Conservation (phyloP, 192 early-diverging fungal genomes). For the Pilaira anomala region DNA sequence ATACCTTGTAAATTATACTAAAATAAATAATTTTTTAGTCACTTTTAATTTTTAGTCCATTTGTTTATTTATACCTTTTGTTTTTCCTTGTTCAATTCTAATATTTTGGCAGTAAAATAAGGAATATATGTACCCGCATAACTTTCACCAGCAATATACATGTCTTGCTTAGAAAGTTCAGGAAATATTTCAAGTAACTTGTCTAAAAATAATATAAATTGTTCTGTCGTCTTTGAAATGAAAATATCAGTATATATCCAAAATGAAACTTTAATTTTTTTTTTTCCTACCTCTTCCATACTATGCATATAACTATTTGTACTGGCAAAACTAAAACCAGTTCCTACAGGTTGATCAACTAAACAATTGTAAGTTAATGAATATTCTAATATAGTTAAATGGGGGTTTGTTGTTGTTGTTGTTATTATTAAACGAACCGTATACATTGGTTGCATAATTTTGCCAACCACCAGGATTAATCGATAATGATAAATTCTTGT, state of each 20-base stretch:
- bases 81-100: slow-evolving; percentile 35
- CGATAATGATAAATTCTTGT: slow-evolving; percentile 38
- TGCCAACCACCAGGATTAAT: slow-evolving; percentile 52
- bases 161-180: slow-evolving; percentile 27
- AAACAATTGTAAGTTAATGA: background rate
- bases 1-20: slow-evolving; percentile 55
- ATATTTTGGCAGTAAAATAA: slow-evolving; percentile 42
- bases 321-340: slow-evolving; percentile 55
- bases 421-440: slow-evolving; percentile 39
- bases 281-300: slow-evolving; percentile 47
- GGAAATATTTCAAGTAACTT: slow-evolving; percentile 52
- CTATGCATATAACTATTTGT: slow-evolving; percentile 32
- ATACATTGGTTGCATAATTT: slow-evolving; percentile 58
- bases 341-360: slow-evolving; percentile 67
- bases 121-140: slow-evolving; percentile 65
- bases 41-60: no score
- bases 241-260: background rate
- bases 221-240: slow-evolving; percentile 31
- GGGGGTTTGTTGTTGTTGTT: no score
- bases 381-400: background rate
- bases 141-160: slow-evolving; percentile 64
- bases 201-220: slow-evolving; percentile 50
- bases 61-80: slow-evolving; percentile 7
- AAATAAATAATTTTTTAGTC: background rate
- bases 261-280: background rate